Evolutionary conservation across 345 rosid genomes (phyloP), one percentile per base, ranked within the genome.

Genomic region (Salix dunnii): DNA sequence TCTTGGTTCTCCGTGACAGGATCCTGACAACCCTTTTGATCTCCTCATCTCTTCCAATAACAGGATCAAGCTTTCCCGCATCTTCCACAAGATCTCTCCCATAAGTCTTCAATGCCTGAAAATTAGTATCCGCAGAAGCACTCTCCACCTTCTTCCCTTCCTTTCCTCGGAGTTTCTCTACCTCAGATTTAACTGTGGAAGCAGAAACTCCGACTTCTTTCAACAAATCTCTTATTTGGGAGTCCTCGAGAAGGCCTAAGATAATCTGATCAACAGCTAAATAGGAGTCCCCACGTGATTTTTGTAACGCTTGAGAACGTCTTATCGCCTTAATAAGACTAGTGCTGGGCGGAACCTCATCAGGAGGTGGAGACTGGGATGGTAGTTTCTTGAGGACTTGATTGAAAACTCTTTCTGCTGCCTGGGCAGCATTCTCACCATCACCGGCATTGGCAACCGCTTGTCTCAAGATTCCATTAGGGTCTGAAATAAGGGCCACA

Each of bases 21-120:
- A 95, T 95, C 80, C 97, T 81, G 9, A 93, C 86, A 2, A 95
- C 94, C 73, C 96, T 88, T 65, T 96, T 80, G 14, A 94, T 94
- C 77, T 93, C 99, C 49, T 95, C 97, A 66, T 95, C 97, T 3
- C 99, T 71, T 9, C 97, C 99, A 28, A 95, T 93, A 7, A 95
- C 97, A 0, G 97, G 97, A 76, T 95, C 99, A 33, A 93, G 91
- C 84, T 95, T 95, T 67, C 97, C 97, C 6, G 96, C 99, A 72
- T 89, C 90, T 79, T 95, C 97, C 23, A 95, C 99, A 4, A 95
- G 90, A 72, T 95, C 97, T 66, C 97, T 86, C 6, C 97, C 99
- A 27, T 95, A 93, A 25, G 94, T 95, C 88, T 92, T 93, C 79
- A 95, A 74, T 51, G 97, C 97, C 74, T 95, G 97, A 43, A 89